Evolutionary conservation across 306 rosid genomes (phyloP), one percentile per base, ranked within the genome.

Genomic region (peach (Prunus persica)): DNA sequence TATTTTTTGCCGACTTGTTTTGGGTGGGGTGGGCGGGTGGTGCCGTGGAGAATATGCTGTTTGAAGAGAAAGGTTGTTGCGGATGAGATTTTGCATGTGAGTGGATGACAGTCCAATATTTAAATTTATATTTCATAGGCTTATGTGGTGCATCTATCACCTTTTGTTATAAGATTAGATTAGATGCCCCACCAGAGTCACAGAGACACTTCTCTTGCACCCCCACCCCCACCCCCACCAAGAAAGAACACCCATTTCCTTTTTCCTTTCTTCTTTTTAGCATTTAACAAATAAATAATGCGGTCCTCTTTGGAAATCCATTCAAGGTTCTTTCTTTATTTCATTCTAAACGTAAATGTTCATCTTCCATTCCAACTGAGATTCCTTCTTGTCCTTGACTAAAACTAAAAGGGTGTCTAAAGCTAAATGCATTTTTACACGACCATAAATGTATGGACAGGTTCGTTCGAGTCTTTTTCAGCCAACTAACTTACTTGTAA

Each of bases 71-170:
- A 75, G 79, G 6, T 25, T 15, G 6, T 41, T 32, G 22, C 22
- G n/a, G 49, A 51, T 66, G 56, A 18, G 79, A 78, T 57, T 61
- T 56, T 80, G 88, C 91, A 87, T 86, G 91, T 87, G 94, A 80
- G 81, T 61, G 84, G 83, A 78, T 80, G 88, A 77, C 89, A 68
- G 55, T 55, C 11, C 6, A 32, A 10, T 52, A 71, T 52, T 69
- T 20, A 69, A 51, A 27, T 49, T 49, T 49, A 13, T 49, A 49
- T 11, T 32, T 38, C 43, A 38, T 6, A 38, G 43, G 43, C 9
- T 38, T 38, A 13, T 15, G 45, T 27, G 60, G 73, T 49, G 55
- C 34, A 67, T 41, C 20, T 27, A 50, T n/a, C 49, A 28, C 67
- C 67, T 57, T 72, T 72, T 15, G 46, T 16, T 46, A 16, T 45